phyloP scores from a whole-genome alignment of 345 rosid genomes.

The Psidium guajava region DNA sequence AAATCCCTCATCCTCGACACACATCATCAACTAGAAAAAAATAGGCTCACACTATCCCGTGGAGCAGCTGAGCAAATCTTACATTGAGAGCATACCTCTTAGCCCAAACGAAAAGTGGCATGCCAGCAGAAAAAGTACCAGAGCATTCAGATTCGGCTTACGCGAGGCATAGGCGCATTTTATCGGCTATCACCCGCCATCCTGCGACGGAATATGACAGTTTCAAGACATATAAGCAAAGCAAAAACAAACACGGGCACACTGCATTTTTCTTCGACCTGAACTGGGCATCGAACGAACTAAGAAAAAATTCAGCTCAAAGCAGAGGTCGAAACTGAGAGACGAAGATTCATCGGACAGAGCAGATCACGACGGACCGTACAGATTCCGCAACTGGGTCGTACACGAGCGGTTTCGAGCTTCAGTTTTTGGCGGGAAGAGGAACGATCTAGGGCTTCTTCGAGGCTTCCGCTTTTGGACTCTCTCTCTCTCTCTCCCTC shows the following conservation, averaged over 20 bases:
- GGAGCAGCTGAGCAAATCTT: not conserved
- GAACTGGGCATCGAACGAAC: not conserved
- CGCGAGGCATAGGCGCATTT: not conserved
- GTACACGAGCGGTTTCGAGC: not conserved
- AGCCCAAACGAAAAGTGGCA: not conserved
- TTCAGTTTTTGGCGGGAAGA: not conserved
- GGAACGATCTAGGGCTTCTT: conserved; percentile 2
- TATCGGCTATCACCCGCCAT: not conserved
- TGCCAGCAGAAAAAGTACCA: not conserved
- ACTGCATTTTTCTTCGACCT: not conserved
- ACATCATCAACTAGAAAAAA: not conserved
- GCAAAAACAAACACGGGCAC: not conserved
- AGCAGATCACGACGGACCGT: not conserved
- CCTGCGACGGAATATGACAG: not conserved
- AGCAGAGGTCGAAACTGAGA: not conserved
- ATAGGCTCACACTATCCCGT: not conserved
- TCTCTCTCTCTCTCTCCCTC: not conserved
- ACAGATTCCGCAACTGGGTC: not conserved
- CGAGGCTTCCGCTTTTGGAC: not conserved
- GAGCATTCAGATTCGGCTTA: not conserved
- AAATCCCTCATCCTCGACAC: conserved; percentile 14
- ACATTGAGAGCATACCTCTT: not conserved
- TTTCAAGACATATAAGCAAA: not conserved
- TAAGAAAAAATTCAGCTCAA: not conserved
- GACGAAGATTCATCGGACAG: not conserved